phyloP scores from a whole-genome alignment of 768 basidiomycete genomes.

The Lactifluus volemus region DNA sequence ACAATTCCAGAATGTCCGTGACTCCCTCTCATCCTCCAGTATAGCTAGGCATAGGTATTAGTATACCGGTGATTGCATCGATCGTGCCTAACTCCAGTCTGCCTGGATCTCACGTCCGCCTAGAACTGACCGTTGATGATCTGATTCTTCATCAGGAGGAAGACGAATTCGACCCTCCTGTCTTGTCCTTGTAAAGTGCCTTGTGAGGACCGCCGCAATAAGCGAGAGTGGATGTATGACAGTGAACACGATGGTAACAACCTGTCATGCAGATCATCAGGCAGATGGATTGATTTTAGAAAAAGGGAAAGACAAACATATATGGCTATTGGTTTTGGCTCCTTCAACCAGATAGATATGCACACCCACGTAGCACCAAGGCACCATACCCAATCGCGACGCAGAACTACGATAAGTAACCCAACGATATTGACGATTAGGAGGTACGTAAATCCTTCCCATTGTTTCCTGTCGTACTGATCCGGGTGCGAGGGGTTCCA shows the following conservation, averaged over 20 bases:
- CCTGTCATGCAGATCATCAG: slow-evolving; percentile 29
- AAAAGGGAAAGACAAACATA: slow-evolving; percentile 37
- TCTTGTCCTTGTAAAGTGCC: slow-evolving; percentile 24
- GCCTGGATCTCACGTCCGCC: slow-evolving; percentile 3
- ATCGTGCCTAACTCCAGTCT: slow-evolving; percentile 11
- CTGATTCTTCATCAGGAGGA: slow-evolving; percentile 30
- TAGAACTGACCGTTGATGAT: background rate
- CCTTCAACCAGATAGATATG: slow-evolving; percentile 49
- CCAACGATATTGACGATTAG: slow-evolving; percentile 47
- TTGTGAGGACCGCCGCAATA: slow-evolving; percentile 36
- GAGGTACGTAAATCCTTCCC: slow-evolving; percentile 66
- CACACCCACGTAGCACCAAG: slow-evolving; percentile 68
- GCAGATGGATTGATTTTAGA: background rate
- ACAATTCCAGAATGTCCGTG: background rate
- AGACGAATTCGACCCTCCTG: slow-evolving; percentile 34
- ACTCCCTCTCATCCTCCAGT: background rate
- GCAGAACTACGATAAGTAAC: slow-evolving; percentile 43
- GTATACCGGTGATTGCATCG: background rate
- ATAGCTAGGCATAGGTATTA: too few relatives aligned
- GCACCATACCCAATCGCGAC: slow-evolving; percentile 68
- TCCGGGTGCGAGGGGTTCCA: slow-evolving; percentile 45
- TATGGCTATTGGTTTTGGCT: slow-evolving; percentile 57
- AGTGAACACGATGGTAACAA: slow-evolving; percentile 55
- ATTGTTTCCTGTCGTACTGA: slow-evolving; percentile 52
- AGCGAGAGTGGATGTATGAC: slow-evolving; percentile 56